Conservation (phyloP, 2,329 filamentous ascomycete species). For the Nothophaeocryptopus gaeumannii region DNA sequence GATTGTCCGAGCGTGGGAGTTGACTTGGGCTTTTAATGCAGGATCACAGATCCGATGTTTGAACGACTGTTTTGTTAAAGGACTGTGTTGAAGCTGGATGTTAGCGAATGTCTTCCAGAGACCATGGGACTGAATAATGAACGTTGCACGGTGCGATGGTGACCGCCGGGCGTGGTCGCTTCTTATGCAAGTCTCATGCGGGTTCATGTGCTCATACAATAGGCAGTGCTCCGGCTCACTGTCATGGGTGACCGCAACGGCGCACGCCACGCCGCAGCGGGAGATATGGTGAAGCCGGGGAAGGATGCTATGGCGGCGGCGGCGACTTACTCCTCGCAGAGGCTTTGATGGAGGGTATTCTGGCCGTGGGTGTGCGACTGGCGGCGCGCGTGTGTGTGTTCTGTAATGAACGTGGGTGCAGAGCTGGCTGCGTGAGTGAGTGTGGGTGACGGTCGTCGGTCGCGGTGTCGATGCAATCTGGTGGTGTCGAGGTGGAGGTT, state of each 20-base stretch:
- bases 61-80: conserved; percentile 11
- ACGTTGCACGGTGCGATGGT: conserved; percentile 1
- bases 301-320: background rate
- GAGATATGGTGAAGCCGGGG: background rate
- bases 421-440: conserved; percentile 15
- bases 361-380: conserved; percentile 18
- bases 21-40: conserved; percentile 5
- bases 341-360: conserved; percentile 1
- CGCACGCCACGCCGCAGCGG: background rate
- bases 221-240: background rate
- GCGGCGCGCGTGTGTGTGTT: conserved; percentile 10
- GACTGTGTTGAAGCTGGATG: conserved; percentile 4
- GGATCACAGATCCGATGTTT: conserved; percentile 20
- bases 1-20: conserved; percentile 13
- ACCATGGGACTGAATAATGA: background rate
- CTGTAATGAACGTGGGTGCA: conserved; percentile 16
- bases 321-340: conserved; percentile 14
- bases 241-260: background rate
- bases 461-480: background rate
- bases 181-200: conserved; percentile 2
- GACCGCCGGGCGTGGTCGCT: background rate
- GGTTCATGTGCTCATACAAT: background rate
- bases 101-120: conserved; percentile 15
- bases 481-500: background rate
- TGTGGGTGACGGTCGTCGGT: background rate